Evolutionary conservation across 176 grass and related monocot species (phyloP), one percentile per base, ranked within the genome.

Genomic region (Leersia perrieri): DNA sequence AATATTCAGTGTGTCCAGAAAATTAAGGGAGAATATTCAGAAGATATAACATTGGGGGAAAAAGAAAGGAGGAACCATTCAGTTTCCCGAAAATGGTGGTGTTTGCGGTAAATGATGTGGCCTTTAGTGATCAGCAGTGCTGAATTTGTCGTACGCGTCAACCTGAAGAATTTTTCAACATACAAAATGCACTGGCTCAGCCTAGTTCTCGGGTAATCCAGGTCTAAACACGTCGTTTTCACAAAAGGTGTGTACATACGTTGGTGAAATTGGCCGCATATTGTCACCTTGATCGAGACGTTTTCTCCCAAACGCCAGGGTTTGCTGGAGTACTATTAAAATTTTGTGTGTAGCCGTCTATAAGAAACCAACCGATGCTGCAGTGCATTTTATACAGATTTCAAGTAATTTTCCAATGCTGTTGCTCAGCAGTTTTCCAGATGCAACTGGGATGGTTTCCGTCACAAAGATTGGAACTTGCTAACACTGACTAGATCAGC

Each of bases 251-350:
- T 73, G 0, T 12, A 39, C 4, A 22, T 69, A 75, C 80, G 81
- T 84, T 28, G 76, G 63, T 89, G 77, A 82, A 89, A 38, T 35
- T 82, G 77, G 57, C 66, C 18, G 72, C 75, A 49, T 51, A 4
- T 47, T 73, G 68, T 80, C 76, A 73, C 36, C 58, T 45, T 33
- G 68, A 28, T 61, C 25, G 58, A 28, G 39, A 47, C 40, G 8
- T n/a, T 53, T 53, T 53, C 49, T 23, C 0, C 0, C 53, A 58
- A 58, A 58, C 25, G 9, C 53, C 53, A 58, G n/a, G n/a, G 53
- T 58, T 58, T 25, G 49, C 9, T n/a, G n/a, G n/a, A n/a, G n/a
- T n/a, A n/a, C n/a, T 58, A 25, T 0, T 0, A 57, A n/a, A 53
- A 58, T n/a, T 5, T 55, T 55, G 51, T n/a, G 20, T 0, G 51